Conservation (phyloP, 2,329 filamentous ascomycete species). For the Cordyceps militaris region DNA sequence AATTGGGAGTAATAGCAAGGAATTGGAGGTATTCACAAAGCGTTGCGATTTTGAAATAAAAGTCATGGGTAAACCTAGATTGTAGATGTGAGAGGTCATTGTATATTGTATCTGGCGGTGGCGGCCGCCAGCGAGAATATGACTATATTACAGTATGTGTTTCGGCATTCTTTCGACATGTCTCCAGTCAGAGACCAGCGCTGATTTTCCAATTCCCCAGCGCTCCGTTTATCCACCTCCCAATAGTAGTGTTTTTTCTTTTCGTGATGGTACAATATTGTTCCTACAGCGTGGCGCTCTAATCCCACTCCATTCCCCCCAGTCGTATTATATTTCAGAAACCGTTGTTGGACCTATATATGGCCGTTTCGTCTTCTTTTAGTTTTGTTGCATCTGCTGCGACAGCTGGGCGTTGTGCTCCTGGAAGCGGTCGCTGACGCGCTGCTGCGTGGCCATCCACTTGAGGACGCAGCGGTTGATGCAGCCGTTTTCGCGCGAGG, state of each 20-base stretch:
- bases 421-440: slow-evolving; percentile 84
- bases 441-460: slow-evolving; percentile 84
- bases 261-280: not conserved
- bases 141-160: slow-evolving; percentile 5
- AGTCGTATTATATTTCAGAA: slow-evolving; percentile 5
- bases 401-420: slow-evolving; percentile 58
- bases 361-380: slow-evolving; percentile 17
- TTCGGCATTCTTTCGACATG: not conserved
- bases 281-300: not conserved
- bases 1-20: not conserved
- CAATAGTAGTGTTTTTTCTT: not conserved
- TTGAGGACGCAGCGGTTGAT: slow-evolving; percentile 94
- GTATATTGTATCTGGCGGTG: not conserved
- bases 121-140: not conserved
- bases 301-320: too few species aligned
- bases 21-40: not conserved
- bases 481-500: slow-evolving; percentile 81
- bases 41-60: not conserved
- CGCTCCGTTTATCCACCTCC: not conserved
- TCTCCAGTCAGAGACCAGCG: not conserved
- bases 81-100: not conserved
- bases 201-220: not conserved
- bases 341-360: too few species aligned
- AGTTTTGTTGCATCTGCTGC: slow-evolving; percentile 45
- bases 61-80: not conserved